A percentile compares a stretch with the other conserved stretches of the same genome.
Evolutionary conservation across 1,284 basidiomycete species (phyloP).

Genomic region (Ganoderma lingzhi): DNA sequence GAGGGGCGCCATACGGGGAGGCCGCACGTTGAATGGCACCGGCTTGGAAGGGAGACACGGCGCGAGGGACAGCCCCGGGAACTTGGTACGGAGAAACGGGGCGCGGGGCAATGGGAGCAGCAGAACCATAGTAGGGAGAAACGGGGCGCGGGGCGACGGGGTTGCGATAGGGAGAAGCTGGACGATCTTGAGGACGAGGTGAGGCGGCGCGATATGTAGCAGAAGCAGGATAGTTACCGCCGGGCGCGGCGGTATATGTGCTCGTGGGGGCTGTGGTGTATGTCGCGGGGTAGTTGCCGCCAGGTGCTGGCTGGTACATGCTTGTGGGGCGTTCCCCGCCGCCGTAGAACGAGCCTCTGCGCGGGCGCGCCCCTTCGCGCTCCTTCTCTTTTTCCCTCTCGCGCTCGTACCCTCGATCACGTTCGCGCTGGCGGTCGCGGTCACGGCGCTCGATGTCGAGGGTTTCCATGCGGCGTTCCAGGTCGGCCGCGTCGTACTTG

Average conservation of each 20-base stretch:
- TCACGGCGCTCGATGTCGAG: conserved; percentile 41
- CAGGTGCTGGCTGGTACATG: conserved; percentile 34
- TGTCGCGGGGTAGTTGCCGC: conserved; percentile 26
- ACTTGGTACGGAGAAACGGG: conserved; percentile 38
- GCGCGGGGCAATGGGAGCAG: conserved; percentile 29
- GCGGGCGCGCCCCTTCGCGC: conserved; percentile 31
- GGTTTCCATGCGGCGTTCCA: conserved; percentile 43
- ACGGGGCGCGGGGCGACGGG: conserved; percentile 29
- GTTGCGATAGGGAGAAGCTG: conserved; percentile 35
- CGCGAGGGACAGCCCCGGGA: conserved; percentile 26
- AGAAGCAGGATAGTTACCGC: conserved; percentile 30
- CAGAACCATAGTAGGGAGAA: conserved; percentile 36
- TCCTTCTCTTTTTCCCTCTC: conserved; percentile 25
- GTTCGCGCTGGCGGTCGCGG: conserved; percentile 39
- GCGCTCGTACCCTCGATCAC: conserved; percentile 28
- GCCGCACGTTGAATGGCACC: conserved; percentile 26
- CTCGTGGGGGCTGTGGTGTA: conserved; percentile 25
- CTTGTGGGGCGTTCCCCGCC: conserved; percentile 33
- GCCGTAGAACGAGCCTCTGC: conserved; percentile 39
- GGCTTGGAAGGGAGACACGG: conserved; percentile 27
- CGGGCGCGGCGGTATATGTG: conserved; percentile 31
- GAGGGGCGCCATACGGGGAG: conserved; percentile 22
- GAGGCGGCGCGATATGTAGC: conserved; percentile 32
- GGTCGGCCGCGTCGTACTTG: conserved; percentile 35
- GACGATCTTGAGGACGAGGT: conserved; percentile 33